Evolutionary conservation across 1,139 yeast species (phyloP), one percentile per base, ranked within the genome.

Genomic region (Geotrichum aggregatum): DNA sequence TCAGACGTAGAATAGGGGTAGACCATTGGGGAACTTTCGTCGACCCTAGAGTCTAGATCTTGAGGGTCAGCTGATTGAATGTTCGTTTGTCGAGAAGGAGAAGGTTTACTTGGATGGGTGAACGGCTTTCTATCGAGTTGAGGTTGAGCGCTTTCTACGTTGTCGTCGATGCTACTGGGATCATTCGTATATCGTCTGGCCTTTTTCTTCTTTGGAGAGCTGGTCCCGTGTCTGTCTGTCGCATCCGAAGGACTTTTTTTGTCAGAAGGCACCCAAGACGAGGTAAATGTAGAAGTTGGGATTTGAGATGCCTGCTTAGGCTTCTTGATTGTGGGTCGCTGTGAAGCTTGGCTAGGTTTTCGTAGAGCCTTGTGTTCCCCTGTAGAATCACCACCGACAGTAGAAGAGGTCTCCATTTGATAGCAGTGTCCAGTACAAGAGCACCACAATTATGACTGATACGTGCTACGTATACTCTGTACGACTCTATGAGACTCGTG

Each of bases 1-100:
- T 46, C 49, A 18, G 49, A 46, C 2, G 49, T 43, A 21, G 47
- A 43, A 28, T 43, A 43, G 7, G 38, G 38, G 16, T 31, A 43
- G 16, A 2, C 7, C 30, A 18, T 18, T 38, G 28, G 28, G 8
- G 28, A 8, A 4, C 4, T 11, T 33, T 19, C n/a, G n/a, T 35
- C 18, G 39, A 35, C n/a, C n/a, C n/a, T 38, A 19, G 19, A 18
- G 21, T 19, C 42, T 8, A n/a, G 19, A 13, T 11, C 11, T 13
- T 6, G 42, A 19, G 19, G 11, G n/a, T 19, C 19, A 19, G n/a
- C 19, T 6, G 21, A n/a, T n/a, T 39, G 26, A 39, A n/a, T 39
- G 21, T 24, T 24, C 8, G 36, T 18, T 34, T 2, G 36, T 16
- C 28, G 28, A 34, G 36, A 7, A 5, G 16, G 18, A 16, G 19